Conservation (phyloP, 2,329 filamentous ascomycete species). For the Canariomyces notabilis region DNA sequence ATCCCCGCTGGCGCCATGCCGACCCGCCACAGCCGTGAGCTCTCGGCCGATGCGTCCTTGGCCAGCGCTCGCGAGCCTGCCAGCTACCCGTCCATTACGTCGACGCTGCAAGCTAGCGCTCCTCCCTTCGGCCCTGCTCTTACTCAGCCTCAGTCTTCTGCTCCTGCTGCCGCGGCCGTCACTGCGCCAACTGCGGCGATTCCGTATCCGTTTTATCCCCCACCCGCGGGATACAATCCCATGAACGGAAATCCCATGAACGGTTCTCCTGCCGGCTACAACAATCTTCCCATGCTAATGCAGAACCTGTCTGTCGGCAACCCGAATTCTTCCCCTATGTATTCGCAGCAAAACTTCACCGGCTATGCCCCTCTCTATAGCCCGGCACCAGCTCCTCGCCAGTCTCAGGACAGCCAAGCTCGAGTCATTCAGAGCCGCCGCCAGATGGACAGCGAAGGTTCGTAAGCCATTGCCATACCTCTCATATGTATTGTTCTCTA, state of each 20-base stretch:
- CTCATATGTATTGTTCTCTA: not conserved
- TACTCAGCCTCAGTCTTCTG: conserved; percentile 32
- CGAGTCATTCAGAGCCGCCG: conserved; percentile 72
- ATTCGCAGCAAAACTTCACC: conserved; percentile 53
- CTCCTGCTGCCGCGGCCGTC: conserved; percentile 27
- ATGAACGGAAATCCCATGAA: conserved; percentile 29
- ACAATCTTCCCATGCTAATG: conserved; percentile 59
- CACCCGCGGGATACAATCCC: conserved; percentile 30
- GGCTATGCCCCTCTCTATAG: conserved; percentile 49
- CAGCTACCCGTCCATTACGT: conserved; percentile 58
- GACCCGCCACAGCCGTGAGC: conserved; percentile 68
- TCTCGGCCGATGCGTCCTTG: conserved; percentile 48
- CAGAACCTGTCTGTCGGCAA: conserved; percentile 57
- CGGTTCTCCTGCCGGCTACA: conserved; percentile 32
- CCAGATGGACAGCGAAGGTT: conserved; percentile 68
- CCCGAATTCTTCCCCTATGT: conserved; percentile 38
- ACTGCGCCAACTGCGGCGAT: conserved; percentile 26
- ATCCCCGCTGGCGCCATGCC: conserved; percentile 63
- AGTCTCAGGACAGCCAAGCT: conserved; percentile 67
- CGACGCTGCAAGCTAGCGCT: conserved; percentile 73
- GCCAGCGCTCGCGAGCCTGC: conserved; percentile 40
- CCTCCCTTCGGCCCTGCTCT: conserved; percentile 68
- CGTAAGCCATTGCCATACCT: conserved; percentile 32
- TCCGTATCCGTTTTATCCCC: conserved; percentile 25
- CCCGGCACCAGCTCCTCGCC: conserved; percentile 32